Evolutionary conservation across 805 yeast species (phyloP), one percentile per base, ranked within the genome.

Genomic region (Barnettozyma siamensis): DNA sequence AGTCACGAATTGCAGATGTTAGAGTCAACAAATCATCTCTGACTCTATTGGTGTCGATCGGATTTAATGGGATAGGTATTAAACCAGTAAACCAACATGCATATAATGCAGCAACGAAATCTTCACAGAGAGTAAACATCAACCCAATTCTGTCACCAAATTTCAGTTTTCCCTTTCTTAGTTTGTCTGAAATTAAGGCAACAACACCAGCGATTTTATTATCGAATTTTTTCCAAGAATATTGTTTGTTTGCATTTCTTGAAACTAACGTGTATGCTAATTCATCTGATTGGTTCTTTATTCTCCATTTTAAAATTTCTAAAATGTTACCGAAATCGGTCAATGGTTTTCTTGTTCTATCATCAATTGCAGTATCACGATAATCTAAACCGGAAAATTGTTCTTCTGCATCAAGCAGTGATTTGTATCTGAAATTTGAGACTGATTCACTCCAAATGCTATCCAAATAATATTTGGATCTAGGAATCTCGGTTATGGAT

Each of bases 61-160:
- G 88, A 9, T 79, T 66, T 57, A 88, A 60, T 0, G 95, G 93
- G 13, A 91, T 71, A 1, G 93, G 87, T 3, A 85, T 72, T 5
- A 88, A 56, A 43, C 96, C 96, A 40, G 88, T 75, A 42, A 82
- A 63, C 59, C 91, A 75, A 58, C 98, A 91, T 0, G 99, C 97
- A 60, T 80, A 78, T 1, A 88, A 69, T 2, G 95, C 87, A 23
- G 87, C 77, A 5, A 83, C 76, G 55, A 77, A 91, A 46, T 93
- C 98, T 43, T 89, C 96, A 1, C 88, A 78, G 35, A 91, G 74
- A 0, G 95, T 83, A 58, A 87, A 88, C 81, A 88, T 81, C 53
- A 93, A 65, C 3, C 88, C 70, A 4, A 88, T 91, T 47, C 72
- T 67, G 40, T 83, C 85, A 0, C 95, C 95, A 2, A 84, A 70